phyloP scores from a whole-genome alignment of 2,329 filamentous ascomycete genomes.

The Trichoderma koningii region DNA sequence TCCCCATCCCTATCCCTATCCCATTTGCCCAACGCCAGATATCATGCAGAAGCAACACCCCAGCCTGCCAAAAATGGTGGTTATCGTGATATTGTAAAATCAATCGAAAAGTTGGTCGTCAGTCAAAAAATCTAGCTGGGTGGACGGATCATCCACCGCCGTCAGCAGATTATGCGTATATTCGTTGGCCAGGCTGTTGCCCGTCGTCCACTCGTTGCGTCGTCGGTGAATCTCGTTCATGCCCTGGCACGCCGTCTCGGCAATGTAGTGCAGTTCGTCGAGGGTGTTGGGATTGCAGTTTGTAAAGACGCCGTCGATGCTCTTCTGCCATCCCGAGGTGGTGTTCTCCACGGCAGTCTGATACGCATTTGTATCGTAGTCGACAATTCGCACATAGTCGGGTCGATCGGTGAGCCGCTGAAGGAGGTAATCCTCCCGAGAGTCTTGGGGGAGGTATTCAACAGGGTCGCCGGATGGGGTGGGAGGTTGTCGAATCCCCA shows the following conservation, averaged over 20 bases:
- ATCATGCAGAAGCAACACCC: not conserved
- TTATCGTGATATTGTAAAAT: not conserved
- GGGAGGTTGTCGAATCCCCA: conserved; percentile 44
- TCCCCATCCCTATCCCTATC: conserved; percentile 8
- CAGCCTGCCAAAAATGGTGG: not conserved
- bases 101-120: not conserved
- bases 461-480: conserved; percentile 39
- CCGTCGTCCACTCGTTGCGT: conserved; percentile 37
- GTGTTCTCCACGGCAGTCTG: conserved; percentile 43
- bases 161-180: conserved; percentile 38
- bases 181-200: conserved; percentile 38
- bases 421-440: conserved; percentile 34
- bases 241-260: conserved; percentile 47
- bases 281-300: conserved; percentile 49
- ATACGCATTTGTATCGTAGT: conserved; percentile 44
- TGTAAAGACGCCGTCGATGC: conserved; percentile 48
- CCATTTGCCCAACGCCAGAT: conserved; percentile 7
- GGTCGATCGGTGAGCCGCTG: conserved; percentile 34
- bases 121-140: conserved; percentile 14
- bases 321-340: conserved; percentile 47
- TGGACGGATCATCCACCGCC: conserved; percentile 25
- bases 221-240: conserved; percentile 47
- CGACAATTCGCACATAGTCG: conserved; percentile 35
- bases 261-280: conserved; percentile 48
- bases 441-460: conserved; percentile 39